These are phyloP conservation scores for Piper longum DNA, from an alignment of 164 flowering plant genomes.

Conservation along the genomic window DNA sequence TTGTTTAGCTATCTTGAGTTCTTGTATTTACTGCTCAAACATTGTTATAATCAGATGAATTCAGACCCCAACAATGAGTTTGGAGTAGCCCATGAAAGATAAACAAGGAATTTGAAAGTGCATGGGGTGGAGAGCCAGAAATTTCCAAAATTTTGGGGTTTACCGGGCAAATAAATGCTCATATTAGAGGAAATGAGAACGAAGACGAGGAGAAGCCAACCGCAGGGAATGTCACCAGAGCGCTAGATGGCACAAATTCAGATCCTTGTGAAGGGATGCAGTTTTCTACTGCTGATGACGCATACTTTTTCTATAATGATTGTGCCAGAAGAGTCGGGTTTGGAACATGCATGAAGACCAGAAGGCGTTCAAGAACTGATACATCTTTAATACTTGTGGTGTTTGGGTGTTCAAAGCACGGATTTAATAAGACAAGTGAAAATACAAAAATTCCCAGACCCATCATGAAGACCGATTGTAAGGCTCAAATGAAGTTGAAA, in stretches of 20 bases:
- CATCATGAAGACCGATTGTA: constrained; percentile 4
- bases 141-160: not conserved
- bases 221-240: not conserved
- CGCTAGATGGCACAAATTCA: not conserved
- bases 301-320: constrained; percentile 6
- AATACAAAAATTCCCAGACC: not conserved
- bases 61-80: not conserved
- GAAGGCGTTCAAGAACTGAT: constrained; percentile 5
- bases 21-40: no score
- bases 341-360: constrained; percentile 1
- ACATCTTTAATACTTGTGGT: constrained; percentile 1
- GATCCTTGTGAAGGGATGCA: constrained; percentile 10
- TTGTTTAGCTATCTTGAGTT: no score
- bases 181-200: not conserved
- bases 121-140: not conserved
- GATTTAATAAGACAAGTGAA: constrained; percentile 1
- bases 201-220: not conserved
- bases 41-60: no score
- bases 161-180: not conserved
- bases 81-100: not conserved
- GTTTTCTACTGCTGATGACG: constrained; percentile 6
- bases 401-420: constrained; percentile 8
- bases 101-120: not conserved
- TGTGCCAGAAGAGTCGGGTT: constrained; percentile 7
- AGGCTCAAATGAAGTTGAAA: constrained; percentile 6